A percentile compares a stretch with the other conserved stretches of the same genome.
Evolutionary conservation across 768 basidiomycete genomes (phyloP).

Genomic region (Naganishia kalamii): DNA sequence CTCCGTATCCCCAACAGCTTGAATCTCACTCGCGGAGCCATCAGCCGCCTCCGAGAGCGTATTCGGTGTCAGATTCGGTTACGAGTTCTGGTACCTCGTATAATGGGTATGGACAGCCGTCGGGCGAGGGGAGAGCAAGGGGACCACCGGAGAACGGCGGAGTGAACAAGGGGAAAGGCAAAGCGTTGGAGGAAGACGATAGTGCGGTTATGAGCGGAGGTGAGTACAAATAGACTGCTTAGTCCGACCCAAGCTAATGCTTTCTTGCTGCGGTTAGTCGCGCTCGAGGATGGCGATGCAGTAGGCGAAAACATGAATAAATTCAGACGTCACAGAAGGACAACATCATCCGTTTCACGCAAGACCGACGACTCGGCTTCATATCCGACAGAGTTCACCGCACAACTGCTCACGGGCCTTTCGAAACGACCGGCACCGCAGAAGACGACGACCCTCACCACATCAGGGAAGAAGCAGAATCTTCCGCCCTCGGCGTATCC

Average conservation of each 20-base stretch:
- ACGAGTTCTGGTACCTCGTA: not conserved
- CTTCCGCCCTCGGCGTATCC: constrained; percentile 9
- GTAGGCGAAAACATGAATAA: not conserved
- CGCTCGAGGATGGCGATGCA: not conserved
- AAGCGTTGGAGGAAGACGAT: not conserved
- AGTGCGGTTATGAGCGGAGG: not conserved
- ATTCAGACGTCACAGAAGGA: not conserved
- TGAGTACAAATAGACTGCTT: not conserved
- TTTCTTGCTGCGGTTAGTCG: not conserved
- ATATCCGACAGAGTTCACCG: constrained; percentile 7
- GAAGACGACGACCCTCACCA: not conserved
- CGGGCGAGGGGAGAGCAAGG: not conserved
- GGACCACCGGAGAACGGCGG: not conserved
- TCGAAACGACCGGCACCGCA: constrained; percentile 9
- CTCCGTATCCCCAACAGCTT: not conserved
- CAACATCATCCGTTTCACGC: constrained; percentile 6
- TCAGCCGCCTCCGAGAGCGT: not conserved
- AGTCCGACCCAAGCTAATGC: not conserved
- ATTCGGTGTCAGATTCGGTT: constrained; percentile 4
- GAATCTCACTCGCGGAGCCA: not conserved
- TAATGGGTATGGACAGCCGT: not conserved
- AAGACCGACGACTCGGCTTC: constrained; percentile 11
- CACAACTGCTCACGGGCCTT: constrained; percentile 1
- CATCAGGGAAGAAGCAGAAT: constrained; percentile 4
- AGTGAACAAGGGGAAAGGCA: not conserved